Evolutionary conservation across 768 basidiomycete species (phyloP), one percentile per base, ranked within the genome.

Genomic region (Boletus edulis): DNA sequence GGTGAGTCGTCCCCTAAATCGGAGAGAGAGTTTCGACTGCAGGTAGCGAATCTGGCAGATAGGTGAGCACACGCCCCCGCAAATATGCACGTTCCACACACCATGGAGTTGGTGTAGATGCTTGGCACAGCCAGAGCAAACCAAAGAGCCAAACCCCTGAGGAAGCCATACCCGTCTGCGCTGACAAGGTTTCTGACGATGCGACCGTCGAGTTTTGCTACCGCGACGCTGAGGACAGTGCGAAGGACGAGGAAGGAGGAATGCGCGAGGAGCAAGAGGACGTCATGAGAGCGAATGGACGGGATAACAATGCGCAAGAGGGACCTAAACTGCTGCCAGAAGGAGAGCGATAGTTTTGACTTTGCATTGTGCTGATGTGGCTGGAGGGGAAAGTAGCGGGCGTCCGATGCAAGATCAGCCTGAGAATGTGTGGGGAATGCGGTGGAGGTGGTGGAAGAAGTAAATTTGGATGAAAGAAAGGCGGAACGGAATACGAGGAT

Each of bases 31-130:
- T 51, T 89, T 91, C 4, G 88, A 83, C 72, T 98, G 94, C 1
- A 98, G 77, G 67, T 94, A 89, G 6, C 89, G 86, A 56, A 97
- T 90, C 93, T 94, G 57, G 10, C 18, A 24, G n/a, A 5, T 15
- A 6, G 47, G 47, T 38, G 27, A 63, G 37, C 17, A 27, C 6
- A 3, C 12, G 14, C 3, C 2, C 15, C 22, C 12, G 41, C 11
- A 31, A 31, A 20, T 15, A 12, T 15, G 4, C 5, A 29, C 0
- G 0, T 14, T 12, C 11, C 10, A 56, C 75, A 46, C 32, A 91
- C 92, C 91, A 98, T 94, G 2, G 91, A 87, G 67, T 98, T 98
- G 0, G 96, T 98, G 67, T 94, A 94, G 20, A 93, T 94, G 66
- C 91, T 93, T 0, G 96, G 96, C 24, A 98, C 79, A 2, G 94